A percentile compares a stretch with the other conserved stretches of the same genome.
phyloP scores from a whole-genome alignment of 2,329 filamentous ascomycete species.

The Epichloe amarillans region DNA sequence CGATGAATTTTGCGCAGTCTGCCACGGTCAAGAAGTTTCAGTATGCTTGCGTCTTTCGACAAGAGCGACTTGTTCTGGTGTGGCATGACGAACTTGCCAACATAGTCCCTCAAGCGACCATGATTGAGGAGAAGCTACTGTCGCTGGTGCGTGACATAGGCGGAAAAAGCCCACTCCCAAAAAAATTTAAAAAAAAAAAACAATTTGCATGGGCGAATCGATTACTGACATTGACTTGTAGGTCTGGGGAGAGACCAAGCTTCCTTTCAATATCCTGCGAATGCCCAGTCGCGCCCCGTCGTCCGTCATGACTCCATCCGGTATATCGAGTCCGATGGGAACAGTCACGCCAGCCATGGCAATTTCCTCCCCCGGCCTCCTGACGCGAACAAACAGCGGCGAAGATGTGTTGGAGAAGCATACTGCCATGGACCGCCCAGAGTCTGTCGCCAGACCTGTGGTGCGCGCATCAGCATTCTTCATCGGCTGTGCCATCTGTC shows the following conservation, averaged over 20 bases:
- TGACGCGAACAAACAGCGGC: conserved; percentile 10
- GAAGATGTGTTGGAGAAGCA: conserved; percentile 14
- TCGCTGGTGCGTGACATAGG: conserved; percentile 9
- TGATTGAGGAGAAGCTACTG: conserved; percentile 20
- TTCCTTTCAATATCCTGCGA: conserved; percentile 9
- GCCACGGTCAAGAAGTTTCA: conserved; percentile 28
- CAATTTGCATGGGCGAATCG: background rate
- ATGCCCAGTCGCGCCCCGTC: conserved; percentile 9
- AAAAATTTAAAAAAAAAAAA: background rate
- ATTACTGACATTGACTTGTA: background rate
- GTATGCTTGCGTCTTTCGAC: conserved; percentile 28
- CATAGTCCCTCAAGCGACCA: conserved; percentile 24
- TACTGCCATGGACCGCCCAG: conserved; percentile 13
- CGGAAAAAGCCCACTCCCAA: background rate
- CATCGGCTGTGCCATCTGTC: conserved; percentile 23
- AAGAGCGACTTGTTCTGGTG: conserved; percentile 27
- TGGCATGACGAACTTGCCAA: conserved; percentile 29
- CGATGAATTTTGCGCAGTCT: conserved; percentile 22
- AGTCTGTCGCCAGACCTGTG: conserved; percentile 29
- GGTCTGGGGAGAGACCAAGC: conserved; percentile 15
- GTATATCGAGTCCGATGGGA: conserved; percentile 8
- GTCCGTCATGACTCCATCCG: conserved; percentile 8
- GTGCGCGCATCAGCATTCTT: conserved; percentile 24
- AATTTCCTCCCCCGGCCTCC: conserved; percentile 5
- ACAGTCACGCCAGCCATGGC: conserved; percentile 10